Base-by-base conservation (phyloP, 768 basidiomycete species). In the Termitomyces sp. region DNA sequence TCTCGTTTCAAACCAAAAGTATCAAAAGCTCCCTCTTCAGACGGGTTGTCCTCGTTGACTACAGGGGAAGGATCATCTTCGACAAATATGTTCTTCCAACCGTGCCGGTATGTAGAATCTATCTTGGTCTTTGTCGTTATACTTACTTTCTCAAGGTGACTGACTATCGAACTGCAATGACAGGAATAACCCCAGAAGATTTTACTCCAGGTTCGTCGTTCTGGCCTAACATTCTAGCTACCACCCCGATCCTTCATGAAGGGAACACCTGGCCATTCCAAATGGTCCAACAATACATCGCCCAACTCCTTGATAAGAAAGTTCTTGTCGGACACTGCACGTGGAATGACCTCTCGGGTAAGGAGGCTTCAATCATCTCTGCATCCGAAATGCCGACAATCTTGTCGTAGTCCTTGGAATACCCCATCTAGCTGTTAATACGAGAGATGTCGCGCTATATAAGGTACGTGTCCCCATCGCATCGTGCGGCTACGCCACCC, bases 331-430 rank as follows among this genome's bases (percentile, higher is more conserved):
- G 91, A 19, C 87, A 93, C 69, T 76, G 82, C 66, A 75, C 92
- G 16, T 93, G 90, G 90, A 82, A 86, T 60, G 90, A 92, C 65
- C 79, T 92, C 31, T 87, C 89, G 48, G 89, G 90, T 88, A 69
- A 51, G 73, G 25, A 29, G 25, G 43, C 14, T 27, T 14, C 31
- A 25, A 25, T 54, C 5, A 44, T 16, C 25, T 65, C 35, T 62
- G 56, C 59, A 59, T 52, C 61, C 60, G 49, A 35, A 35, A 23
- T 31, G n/a, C 25, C 43, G 41, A 48, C 57, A 40, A 35, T 61
- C 44, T 60, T 46, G 31, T 37, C 59, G 29, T 64, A 90, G 90
- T 92, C 17, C 79, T 92, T 52, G 90, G 90, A 17, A 85, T 92
- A 58, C 87, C 89, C 16, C 90, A 92, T 70, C 81, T 86, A 34